Evolutionary conservation across 495 filamentous ascomycete species (phyloP).

Genomic region (Penicillium daleae): DNA sequence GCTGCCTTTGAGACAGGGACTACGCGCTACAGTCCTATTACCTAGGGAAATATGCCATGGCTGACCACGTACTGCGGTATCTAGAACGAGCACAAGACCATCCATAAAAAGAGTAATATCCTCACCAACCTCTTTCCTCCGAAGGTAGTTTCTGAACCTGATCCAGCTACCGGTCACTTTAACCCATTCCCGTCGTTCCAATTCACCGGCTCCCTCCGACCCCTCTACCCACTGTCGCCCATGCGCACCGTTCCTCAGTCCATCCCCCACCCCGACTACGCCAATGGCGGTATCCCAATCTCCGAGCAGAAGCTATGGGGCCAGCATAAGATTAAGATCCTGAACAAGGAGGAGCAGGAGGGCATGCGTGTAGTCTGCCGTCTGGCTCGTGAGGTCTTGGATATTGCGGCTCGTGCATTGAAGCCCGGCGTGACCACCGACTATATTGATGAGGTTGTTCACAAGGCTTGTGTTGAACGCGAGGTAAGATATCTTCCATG

Average conservation of each 20-base stretch:
- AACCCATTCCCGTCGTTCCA: slow-evolving; percentile 89
- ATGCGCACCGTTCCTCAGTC: slow-evolving; percentile 73
- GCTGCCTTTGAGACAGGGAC: slow-evolving; percentile 9
- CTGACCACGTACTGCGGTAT: neutral
- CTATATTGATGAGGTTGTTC: slow-evolving; percentile 92
- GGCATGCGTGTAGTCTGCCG: slow-evolving; percentile 94
- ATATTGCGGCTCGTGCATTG: slow-evolving; percentile 80
- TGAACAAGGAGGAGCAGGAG: slow-evolving; percentile 77
- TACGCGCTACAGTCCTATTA: slow-evolving; percentile 25
- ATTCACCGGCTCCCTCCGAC: slow-evolving; percentile 79
- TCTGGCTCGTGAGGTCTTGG: slow-evolving; percentile 87
- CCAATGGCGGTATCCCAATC: slow-evolving; percentile 77
- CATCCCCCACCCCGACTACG: slow-evolving; percentile 86
- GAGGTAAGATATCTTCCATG: slow-evolving; percentile 59
- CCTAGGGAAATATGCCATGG: neutral
- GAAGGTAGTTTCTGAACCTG: slow-evolving; percentile 80
- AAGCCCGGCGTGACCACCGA: slow-evolving; percentile 94
- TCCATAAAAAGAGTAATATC: slow-evolving; percentile 86
- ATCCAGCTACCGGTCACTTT: slow-evolving; percentile 84
- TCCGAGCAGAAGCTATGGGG: slow-evolving; percentile 74
- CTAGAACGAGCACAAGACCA: slow-evolving; percentile 80
- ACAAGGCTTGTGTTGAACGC: slow-evolving; percentile 93
- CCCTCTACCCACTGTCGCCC: slow-evolving; percentile 86
- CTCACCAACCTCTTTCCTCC: slow-evolving; percentile 69
- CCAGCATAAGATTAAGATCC: slow-evolving; percentile 76